phyloP scores from a whole-genome alignment of 2,329 filamentous ascomycete species.

The Colletotrichum spaethianum region DNA sequence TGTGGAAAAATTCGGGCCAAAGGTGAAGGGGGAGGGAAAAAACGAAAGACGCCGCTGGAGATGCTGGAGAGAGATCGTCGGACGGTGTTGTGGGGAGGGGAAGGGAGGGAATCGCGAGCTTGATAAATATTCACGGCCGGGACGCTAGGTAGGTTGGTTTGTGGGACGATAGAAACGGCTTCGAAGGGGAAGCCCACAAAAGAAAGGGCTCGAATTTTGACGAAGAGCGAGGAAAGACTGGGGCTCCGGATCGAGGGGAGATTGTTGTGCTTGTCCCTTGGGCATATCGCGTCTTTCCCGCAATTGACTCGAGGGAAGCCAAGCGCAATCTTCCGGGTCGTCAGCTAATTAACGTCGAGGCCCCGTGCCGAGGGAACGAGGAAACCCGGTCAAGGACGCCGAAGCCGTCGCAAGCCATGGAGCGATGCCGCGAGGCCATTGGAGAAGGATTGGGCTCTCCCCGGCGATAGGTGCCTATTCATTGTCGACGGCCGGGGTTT shows the following conservation, averaged over 20 bases:
- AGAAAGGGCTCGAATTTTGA: slow-evolving; percentile 41
- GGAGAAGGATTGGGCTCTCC: background rate
- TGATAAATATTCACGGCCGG: slow-evolving; percentile 20
- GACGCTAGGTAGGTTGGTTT: slow-evolving; percentile 12
- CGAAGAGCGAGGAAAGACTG: slow-evolving; percentile 39
- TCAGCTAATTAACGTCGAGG: slow-evolving; percentile 10
- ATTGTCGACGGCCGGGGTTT: background rate
- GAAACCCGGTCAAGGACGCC: background rate
- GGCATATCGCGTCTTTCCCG: slow-evolving; percentile 15
- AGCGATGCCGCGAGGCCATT: background rate
- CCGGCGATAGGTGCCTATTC: slow-evolving; percentile 7
- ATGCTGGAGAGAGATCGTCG: background rate
- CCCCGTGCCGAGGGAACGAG: background rate
- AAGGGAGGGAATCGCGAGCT: slow-evolving; percentile 15
- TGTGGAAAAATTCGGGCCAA: background rate
- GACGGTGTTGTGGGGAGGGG: background rate
- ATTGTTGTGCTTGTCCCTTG: slow-evolving; percentile 9
- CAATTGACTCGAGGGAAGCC: background rate
- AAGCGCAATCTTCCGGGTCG: slow-evolving; percentile 2
- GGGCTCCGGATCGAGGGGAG: slow-evolving; percentile 16
- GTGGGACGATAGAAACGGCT: slow-evolving; percentile 23
- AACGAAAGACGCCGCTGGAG: background rate
- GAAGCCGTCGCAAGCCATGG: background rate
- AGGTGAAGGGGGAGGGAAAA: background rate
- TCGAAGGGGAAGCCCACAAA: slow-evolving; percentile 29